Percentiles rank a stretch among this genome's conserved stretches.
These are phyloP conservation scores for Stylosanthes scabra DNA, from an alignment of 331 rosid species.

Conservation along the genomic window DNA sequence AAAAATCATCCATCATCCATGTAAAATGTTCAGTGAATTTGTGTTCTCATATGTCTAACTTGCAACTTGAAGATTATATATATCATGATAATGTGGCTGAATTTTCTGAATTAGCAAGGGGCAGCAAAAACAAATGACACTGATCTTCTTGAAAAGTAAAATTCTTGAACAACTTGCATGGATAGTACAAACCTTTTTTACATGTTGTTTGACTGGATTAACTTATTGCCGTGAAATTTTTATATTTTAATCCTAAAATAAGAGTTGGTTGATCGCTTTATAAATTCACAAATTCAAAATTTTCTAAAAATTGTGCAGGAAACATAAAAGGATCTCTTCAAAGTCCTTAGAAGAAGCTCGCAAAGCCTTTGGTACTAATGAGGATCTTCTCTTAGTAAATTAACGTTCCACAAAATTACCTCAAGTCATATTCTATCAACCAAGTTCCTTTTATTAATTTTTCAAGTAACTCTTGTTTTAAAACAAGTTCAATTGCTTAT, in stretches of 20 bases:
- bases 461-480: neutral
- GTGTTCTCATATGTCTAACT: neutral
- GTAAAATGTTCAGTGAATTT: conserved; percentile 8
- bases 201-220: conserved; percentile 22
- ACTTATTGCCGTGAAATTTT: conserved; percentile 10
- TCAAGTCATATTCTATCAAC: conserved; percentile 10
- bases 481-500: neutral
- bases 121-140: neutral
- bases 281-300: conserved; percentile 22
- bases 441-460: conserved; percentile 1
- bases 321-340: conserved; percentile 72
- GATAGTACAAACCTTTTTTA: conserved; percentile 12
- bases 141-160: neutral
- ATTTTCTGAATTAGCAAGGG: conserved; percentile 11
- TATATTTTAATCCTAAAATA: conserved; percentile 21
- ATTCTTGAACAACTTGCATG: neutral
- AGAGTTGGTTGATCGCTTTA: conserved; percentile 10
- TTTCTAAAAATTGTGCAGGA: conserved; percentile 55
- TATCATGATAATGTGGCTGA: conserved; percentile 1
- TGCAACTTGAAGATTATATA: neutral
- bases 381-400: conserved; percentile 92
- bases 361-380: conserved; percentile 94
- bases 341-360: conserved; percentile 89
- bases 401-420: conserved; percentile 1
- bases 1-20: conserved; percentile 14